phyloP scores from a whole-genome alignment of 768 basidiomycete genomes.

The Boletus rubroflammeus region DNA sequence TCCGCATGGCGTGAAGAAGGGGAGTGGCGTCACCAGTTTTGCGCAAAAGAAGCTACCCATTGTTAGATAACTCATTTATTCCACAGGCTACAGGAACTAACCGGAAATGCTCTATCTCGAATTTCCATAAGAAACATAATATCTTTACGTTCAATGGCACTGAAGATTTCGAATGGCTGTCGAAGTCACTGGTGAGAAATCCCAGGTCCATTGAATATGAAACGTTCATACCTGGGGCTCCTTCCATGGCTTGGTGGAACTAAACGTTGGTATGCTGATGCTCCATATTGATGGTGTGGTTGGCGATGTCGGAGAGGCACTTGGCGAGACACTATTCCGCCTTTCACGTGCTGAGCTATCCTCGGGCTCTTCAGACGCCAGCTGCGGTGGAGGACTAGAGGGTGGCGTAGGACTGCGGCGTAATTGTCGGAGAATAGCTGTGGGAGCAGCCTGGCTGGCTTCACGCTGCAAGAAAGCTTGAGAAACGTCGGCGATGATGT shows the following conservation, averaged over 20 bases:
- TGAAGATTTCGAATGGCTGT: slow-evolving; percentile 65
- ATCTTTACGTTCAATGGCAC: slow-evolving; percentile 84
- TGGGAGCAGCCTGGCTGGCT: slow-evolving; percentile 56
- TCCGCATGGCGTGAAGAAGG: slow-evolving; percentile 85
- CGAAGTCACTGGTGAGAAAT: background rate
- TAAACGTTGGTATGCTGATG: slow-evolving; percentile 11
- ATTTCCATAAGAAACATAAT: slow-evolving; percentile 81
- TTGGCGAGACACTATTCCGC: slow-evolving; percentile 15
- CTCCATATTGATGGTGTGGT: slow-evolving; percentile 13
- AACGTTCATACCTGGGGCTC: slow-evolving; percentile 46
- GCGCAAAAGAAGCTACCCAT: slow-evolving; percentile 65
- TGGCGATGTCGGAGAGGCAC: slow-evolving; percentile 23
- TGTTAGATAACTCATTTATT: background rate
- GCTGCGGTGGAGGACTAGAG: slow-evolving; percentile 14
- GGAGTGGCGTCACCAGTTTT: slow-evolving; percentile 86
- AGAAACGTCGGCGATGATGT: slow-evolving; percentile 24
- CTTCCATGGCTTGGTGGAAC: slow-evolving; percentile 38
- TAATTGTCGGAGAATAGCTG: slow-evolving; percentile 53
- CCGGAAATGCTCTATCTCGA: slow-evolving; percentile 75
- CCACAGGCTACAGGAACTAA: slow-evolving; percentile 34
- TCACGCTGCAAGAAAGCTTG: slow-evolving; percentile 71
- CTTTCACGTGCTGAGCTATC: slow-evolving; percentile 9
- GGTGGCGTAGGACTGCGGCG: slow-evolving; percentile 43
- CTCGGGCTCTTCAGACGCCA: slow-evolving; percentile 21
- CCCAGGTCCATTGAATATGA: background rate